Percentiles rank a stretch among this genome's conserved stretches.
These are phyloP conservation scores for Tetrapisispora taiwanensis DNA, from an alignment of 805 yeast species.

Conservation along the genomic window DNA sequence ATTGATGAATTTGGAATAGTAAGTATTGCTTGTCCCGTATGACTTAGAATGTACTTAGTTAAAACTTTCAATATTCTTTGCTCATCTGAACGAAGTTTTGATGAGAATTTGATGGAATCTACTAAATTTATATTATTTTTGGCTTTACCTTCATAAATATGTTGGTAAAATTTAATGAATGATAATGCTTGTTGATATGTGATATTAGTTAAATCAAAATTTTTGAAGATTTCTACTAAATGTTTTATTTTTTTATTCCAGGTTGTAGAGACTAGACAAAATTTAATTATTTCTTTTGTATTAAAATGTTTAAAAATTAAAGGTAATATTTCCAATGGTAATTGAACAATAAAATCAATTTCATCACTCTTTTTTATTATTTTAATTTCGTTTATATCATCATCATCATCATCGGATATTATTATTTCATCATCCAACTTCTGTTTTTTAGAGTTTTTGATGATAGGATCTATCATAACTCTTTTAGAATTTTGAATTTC, in stretches of 20 bases:
- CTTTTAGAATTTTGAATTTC: conserved; percentile 3
- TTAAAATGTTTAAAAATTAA: conserved; percentile 12
- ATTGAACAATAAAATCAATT: conserved; percentile 11
- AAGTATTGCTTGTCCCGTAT: conserved; percentile 7
- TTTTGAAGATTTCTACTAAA: conserved; percentile 15
- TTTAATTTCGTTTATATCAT: not conserved
- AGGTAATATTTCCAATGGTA: conserved; percentile 24
- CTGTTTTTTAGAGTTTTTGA: conserved; percentile 5
- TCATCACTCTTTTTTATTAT: not conserved
- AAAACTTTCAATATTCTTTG: conserved; percentile 4
- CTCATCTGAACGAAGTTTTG: conserved; percentile 19
- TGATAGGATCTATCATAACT: conserved; percentile 15
- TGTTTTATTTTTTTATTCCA: conserved; percentile 16
- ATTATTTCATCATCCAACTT: not conserved
- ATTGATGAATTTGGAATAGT: conserved; percentile 16
- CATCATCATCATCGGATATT: not conserved
- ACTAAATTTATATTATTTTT: not conserved
- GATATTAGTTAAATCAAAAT: conserved; percentile 10
- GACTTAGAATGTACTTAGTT: not conserved
- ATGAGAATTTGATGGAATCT: conserved; percentile 12
- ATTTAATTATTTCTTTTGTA: conserved; percentile 13
- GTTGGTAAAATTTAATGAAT: conserved; percentile 13
- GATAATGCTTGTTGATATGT: conserved; percentile 10
- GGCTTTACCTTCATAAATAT: not conserved
- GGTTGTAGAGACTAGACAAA: conserved; percentile 13